Evolutionary conservation across 2,329 filamentous ascomycete species (phyloP), one percentile per base, ranked within the genome.

Genomic region (Parascedosporium putredinis): DNA sequence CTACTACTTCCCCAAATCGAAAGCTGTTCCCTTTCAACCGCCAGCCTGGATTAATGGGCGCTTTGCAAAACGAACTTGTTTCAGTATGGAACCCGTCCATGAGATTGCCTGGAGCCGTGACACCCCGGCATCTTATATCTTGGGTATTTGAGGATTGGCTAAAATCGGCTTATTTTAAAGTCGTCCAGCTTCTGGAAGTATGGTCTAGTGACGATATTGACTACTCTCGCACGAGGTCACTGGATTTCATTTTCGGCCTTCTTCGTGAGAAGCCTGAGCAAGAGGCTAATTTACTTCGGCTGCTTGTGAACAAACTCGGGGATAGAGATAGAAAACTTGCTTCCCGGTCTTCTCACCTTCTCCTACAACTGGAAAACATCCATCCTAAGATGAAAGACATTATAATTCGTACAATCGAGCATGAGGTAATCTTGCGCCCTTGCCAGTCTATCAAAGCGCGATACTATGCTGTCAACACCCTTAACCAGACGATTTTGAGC

Each of bases 61-160:
- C 82, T 7, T 71, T 96, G 50, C 81, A 88, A 58, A 77, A 79
- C 52, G 69, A 73, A 46, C 70, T 72, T 10, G 70, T 65, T 25
- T 70, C 67, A 44, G 64, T 62, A 12, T 96, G 90, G 90, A 78
- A 73, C 16, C 62, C 71, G 12, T 77, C 78, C n/a, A 79, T 89
- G 52, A 71, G 76, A 38, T 69, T 97, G 3, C 91, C 91, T 0
- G 81, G 81, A 9, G 78, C 79, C 43, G 68, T 97, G 23, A 81
- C 86, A 36, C 79, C 87, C 56, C 72, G 76, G 10, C 89, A 97
- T 64, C 67, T 98, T 55, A 79, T 98, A 18, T 74, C 81, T 16
- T 98, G 91, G 91, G 83, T 83, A 1, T 98, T 86, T 57, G 93
- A 98, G 65, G 88, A 96, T 63, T 96, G 91, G 85, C 70, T 98